A percentile compares a stretch with the other conserved stretches of the same genome.
These are phyloP conservation scores for Pezicula radicicola DNA, from an alignment of 2,329 filamentous ascomycete genomes.

Conservation along the genomic window DNA sequence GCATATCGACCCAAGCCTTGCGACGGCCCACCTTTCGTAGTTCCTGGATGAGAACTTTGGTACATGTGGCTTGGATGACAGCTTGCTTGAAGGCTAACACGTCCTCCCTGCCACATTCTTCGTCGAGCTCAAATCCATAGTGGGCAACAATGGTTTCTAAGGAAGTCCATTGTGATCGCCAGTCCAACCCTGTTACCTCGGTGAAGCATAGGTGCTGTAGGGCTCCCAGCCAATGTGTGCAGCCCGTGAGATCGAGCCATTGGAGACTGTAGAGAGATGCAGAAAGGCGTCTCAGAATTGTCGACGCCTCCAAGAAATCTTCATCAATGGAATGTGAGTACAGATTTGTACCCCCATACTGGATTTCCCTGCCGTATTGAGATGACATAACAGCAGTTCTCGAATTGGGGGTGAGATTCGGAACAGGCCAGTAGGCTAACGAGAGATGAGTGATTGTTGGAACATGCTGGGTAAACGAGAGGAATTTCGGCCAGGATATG, in stretches of 20 bases:
- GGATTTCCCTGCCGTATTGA: constrained; percentile 37
- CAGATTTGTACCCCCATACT: constrained; percentile 52
- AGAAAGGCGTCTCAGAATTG: constrained; percentile 53
- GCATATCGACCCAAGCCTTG: constrained; percentile 14
- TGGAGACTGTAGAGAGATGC: constrained; percentile 54
- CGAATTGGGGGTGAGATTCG: constrained; percentile 53
- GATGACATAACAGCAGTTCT: constrained; percentile 44
- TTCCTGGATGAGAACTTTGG: not conserved
- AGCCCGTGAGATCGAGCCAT: constrained; percentile 60
- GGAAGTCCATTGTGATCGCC: constrained; percentile 7
- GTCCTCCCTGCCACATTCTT: not conserved
- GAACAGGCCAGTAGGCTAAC: constrained; percentile 60
- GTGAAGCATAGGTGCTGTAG: constrained; percentile 4
- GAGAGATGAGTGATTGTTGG: constrained; percentile 57
- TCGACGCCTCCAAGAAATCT: constrained; percentile 57
- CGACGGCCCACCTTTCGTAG: constrained; percentile 1
- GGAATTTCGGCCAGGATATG: constrained; percentile 57
- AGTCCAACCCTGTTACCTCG: constrained; percentile 5
- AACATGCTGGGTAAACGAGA: constrained; percentile 50
- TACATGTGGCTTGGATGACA: not conserved
- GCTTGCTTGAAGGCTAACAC: not conserved
- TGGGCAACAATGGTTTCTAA: not conserved
- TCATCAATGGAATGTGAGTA: constrained; percentile 57
- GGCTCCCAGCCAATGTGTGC: constrained; percentile 45
- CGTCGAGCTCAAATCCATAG: not conserved